Conservation (phyloP, 73 alveolate species). For the Paramecium primaurelia region DNA sequence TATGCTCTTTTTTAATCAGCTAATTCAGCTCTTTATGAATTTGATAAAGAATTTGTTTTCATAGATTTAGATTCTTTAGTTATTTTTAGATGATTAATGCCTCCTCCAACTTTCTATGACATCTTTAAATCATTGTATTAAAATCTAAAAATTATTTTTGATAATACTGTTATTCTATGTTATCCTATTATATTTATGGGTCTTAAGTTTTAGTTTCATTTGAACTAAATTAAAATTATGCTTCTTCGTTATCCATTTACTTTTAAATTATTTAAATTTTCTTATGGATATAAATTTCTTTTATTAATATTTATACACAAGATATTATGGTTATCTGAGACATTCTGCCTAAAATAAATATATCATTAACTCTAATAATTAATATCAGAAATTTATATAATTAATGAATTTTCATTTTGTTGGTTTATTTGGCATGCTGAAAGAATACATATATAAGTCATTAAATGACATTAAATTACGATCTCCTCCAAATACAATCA, state of each 20-base stretch:
- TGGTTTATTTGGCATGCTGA: background rate
- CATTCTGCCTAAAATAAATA: background rate
- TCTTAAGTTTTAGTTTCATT: background rate
- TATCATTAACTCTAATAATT: background rate
- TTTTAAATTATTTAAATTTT: background rate
- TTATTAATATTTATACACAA: background rate
- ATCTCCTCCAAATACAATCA: slow-evolving; percentile 98
- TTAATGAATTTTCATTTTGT: background rate
- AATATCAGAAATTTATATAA: background rate
- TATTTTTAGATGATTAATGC: background rate
- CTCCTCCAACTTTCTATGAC: background rate
- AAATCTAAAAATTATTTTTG: background rate
- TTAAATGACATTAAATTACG: slow-evolving; percentile 97
- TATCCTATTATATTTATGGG: background rate
- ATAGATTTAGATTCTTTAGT: background rate
- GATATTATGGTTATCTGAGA: background rate
- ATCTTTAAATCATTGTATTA: background rate
- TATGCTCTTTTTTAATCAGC: background rate
- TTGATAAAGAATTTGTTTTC: background rate
- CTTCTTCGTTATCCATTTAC: background rate
- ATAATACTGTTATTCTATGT: background rate
- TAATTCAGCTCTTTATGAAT: background rate
- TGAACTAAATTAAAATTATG: background rate
- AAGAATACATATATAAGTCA: slow-evolving; percentile 64
- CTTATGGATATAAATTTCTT: background rate